phyloP scores from a whole-genome alignment of 2,329 filamentous ascomycete genomes.

The Sphaceloma murrayae region DNA sequence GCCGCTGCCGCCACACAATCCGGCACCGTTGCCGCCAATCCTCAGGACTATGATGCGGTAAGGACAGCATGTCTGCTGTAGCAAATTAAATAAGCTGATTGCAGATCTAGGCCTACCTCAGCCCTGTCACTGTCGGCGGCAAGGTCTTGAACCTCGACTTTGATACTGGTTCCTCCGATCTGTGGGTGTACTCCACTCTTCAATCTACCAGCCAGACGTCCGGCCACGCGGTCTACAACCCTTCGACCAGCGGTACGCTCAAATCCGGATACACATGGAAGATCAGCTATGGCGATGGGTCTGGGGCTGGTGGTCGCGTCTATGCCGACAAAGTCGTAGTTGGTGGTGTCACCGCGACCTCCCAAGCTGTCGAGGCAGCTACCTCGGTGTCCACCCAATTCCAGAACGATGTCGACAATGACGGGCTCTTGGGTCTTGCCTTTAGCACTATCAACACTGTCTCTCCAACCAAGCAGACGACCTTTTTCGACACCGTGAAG shows the following conservation, averaged over 20 bases:
- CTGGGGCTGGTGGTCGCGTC: slow-evolving; percentile 53
- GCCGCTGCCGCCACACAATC: slow-evolving; percentile 29
- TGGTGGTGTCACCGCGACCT: slow-evolving; percentile 48
- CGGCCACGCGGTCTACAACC: slow-evolving; percentile 52
- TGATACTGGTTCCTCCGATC: slow-evolving; percentile 61
- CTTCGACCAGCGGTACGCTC: slow-evolving; percentile 37
- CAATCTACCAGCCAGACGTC: slow-evolving; percentile 41
- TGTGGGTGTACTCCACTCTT: slow-evolving; percentile 59
- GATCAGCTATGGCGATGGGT: slow-evolving; percentile 57
- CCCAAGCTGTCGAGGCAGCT: slow-evolving; percentile 58
- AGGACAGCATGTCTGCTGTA: not conserved
- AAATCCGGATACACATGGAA: slow-evolving; percentile 46
- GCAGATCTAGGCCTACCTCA: slow-evolving; percentile 30
- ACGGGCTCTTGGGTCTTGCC: slow-evolving; percentile 52
- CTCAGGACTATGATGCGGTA: slow-evolving; percentile 20
- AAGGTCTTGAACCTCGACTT: slow-evolving; percentile 58
- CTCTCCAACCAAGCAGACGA: slow-evolving; percentile 40
- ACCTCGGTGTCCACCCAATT: slow-evolving; percentile 48
- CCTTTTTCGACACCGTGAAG: slow-evolving; percentile 54
- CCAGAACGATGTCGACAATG: slow-evolving; percentile 42
- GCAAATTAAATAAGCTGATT: slow-evolving; percentile 27
- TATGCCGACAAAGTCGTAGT: slow-evolving; percentile 57
- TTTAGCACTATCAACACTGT: slow-evolving; percentile 53
- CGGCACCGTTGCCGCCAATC: slow-evolving; percentile 34
- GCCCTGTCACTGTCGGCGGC: slow-evolving; percentile 53